These are phyloP conservation scores for Kwoniella bestiolae DNA, from an alignment of 768 basidiomycete species.

Conservation along the genomic window DNA sequence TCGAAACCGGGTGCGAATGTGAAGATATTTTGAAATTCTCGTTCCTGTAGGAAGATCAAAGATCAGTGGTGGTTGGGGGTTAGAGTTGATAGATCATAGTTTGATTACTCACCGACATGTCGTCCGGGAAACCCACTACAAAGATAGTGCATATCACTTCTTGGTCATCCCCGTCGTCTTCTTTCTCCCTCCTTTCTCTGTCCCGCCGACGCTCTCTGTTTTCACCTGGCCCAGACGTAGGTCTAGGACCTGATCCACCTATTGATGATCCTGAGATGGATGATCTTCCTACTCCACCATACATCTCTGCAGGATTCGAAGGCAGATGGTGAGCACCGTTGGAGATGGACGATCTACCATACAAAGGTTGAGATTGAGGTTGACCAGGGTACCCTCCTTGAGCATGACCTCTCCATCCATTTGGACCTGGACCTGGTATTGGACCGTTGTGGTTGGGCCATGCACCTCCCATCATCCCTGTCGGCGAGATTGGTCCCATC, in stretches of 20 bases:
- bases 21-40: conserved; percentile 99
- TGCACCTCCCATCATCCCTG: conserved; percentile 8
- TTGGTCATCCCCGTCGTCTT: conserved; percentile 34
- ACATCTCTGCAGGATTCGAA: conserved; percentile 17
- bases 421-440: conserved; percentile 2
- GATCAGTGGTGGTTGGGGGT: background rate
- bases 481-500: conserved; percentile 4
- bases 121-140: conserved; percentile 98
- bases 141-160: conserved; percentile 98
- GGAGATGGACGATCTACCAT: conserved; percentile 5
- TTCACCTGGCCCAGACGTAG: conserved; percentile 25
- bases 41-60: conserved; percentile 67
- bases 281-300: conserved; percentile 14
- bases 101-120: conserved; percentile 79
- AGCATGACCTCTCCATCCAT: conserved; percentile 15
- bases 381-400: conserved; percentile 13
- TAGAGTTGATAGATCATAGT: background rate
- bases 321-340: conserved; percentile 25
- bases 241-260: conserved; percentile 12
- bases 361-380: conserved; percentile 8
- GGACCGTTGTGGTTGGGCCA: conserved; percentile 15
- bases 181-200: conserved; percentile 29
- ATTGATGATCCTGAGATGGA: conserved; percentile 11
- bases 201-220: conserved; percentile 20
- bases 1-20: conserved; percentile 95